A percentile compares a stretch with the other conserved stretches of the same genome.
Evolutionary conservation across 768 basidiomycete species (phyloP).

Genomic region (Calocera viscosa): DNA sequence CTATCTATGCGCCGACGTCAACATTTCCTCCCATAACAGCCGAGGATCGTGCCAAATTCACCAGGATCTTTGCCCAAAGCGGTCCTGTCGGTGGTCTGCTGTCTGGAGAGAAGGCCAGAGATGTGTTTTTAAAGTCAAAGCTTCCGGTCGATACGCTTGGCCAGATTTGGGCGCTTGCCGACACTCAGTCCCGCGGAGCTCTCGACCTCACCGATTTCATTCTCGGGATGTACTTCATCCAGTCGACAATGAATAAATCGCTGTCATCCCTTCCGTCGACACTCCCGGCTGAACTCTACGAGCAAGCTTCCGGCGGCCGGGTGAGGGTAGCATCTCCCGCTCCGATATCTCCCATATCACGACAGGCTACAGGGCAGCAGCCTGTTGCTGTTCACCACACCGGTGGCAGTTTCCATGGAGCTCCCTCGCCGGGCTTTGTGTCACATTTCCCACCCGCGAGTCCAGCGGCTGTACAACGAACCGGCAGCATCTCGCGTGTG

Average conservation of each 20-base stretch:
- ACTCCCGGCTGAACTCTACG: conserved; percentile 75
- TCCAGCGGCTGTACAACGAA: not conserved
- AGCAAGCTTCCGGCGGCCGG: conserved; percentile 43
- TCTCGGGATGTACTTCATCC: conserved; percentile 92
- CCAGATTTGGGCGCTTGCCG: conserved; percentile 93
- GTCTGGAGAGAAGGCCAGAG: conserved; percentile 72
- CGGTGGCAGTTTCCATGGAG: conserved; percentile 1
- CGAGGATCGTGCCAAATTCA: conserved; percentile 77
- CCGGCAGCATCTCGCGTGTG: not conserved
- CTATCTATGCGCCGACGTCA: conserved; percentile 33
- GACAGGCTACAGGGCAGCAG: conserved; percentile 2
- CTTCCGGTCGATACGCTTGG: conserved; percentile 75
- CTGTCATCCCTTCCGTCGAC: conserved; percentile 55
- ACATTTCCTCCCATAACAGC: conserved; percentile 54
- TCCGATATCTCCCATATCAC: conserved; percentile 8
- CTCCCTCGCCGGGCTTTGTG: conserved; percentile 9
- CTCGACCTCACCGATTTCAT: conserved; percentile 87
- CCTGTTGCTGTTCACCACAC: not conserved
- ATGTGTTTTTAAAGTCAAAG: conserved; percentile 84
- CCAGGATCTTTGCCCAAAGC: conserved; percentile 57
- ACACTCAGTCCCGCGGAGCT: conserved; percentile 79
- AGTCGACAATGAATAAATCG: conserved; percentile 74
- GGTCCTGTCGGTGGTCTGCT: conserved; percentile 67
- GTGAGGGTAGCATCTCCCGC: conserved; percentile 11
- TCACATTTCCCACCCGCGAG: conserved; percentile 13